These are phyloP conservation scores for Acanthamoeba sp. DNA, from an alignment of 208 protist species.

Conservation along the genomic window DNA sequence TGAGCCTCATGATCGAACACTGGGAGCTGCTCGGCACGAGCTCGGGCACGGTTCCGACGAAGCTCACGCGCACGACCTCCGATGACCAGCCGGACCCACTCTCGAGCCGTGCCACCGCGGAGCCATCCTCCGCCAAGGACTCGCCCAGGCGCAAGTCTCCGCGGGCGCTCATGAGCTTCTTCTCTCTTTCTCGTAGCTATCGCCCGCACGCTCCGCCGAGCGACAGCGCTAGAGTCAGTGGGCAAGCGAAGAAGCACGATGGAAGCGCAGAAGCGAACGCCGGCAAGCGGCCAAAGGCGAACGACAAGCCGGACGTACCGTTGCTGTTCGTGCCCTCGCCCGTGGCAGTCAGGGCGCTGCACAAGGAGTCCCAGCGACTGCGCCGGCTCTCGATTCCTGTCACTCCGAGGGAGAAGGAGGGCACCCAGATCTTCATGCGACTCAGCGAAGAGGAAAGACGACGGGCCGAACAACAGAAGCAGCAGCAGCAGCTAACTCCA, in stretches of 20 bases:
- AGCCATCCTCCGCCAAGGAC: too few relatives aligned
- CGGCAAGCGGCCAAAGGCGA: background rate
- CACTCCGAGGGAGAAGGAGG: slow-evolving; percentile 12
- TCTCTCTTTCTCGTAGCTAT: background rate
- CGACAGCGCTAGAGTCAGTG: background rate
- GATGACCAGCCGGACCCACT: background rate
- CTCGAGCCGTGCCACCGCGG: too few relatives aligned
- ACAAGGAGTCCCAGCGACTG: background rate
- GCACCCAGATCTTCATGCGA: background rate
- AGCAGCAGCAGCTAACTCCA: background rate
- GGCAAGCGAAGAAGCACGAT: background rate
- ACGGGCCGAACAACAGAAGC: background rate
- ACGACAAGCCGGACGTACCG: background rate
- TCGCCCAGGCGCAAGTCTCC: background rate
- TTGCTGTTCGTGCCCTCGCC: background rate
- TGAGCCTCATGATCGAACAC: slow-evolving; percentile 15
- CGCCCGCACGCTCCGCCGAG: too few relatives aligned
- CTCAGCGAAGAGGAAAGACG: background rate
- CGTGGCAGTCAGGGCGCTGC: background rate
- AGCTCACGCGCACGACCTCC: background rate
- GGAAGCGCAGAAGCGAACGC: background rate
- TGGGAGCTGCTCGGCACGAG: background rate
- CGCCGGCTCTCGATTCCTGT: slow-evolving; percentile 8
- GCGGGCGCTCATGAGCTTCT: background rate
- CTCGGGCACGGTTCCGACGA: background rate